Conservation (phyloP, 2,329 filamentous ascomycete species). For the Sclerotinia trifoliorum region DNA sequence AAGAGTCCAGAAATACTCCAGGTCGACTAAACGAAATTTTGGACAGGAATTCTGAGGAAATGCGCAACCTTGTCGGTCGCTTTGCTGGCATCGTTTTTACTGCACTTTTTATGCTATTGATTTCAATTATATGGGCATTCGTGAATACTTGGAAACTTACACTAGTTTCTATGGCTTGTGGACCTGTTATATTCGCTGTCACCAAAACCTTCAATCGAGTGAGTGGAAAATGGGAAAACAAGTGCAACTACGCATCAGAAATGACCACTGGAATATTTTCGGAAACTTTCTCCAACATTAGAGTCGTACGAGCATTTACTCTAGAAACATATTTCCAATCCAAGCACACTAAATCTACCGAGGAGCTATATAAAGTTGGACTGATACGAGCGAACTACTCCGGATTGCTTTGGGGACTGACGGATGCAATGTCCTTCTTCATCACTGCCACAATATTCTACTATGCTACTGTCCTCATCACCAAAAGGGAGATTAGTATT, state of each 20-base stretch:
- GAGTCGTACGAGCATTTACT: constrained; percentile 71
- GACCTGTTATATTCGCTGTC: constrained; percentile 65
- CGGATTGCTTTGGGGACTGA: constrained; percentile 73
- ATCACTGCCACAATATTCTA: constrained; percentile 79
- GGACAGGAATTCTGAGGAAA: constrained; percentile 82
- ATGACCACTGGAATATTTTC: constrained; percentile 61
- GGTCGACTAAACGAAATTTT: constrained; percentile 67
- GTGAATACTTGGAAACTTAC: constrained; percentile 76
- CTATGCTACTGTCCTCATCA: constrained; percentile 69
- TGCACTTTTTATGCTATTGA: constrained; percentile 62
- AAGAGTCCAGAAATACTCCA: constrained; percentile 62
- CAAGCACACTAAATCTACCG: constrained; percentile 58
- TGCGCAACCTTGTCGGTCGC: constrained; percentile 75
- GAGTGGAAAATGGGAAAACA: constrained; percentile 69
- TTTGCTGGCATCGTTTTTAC: constrained; percentile 72
- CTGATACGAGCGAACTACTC: constrained; percentile 63
- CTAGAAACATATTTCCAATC: constrained; percentile 68
- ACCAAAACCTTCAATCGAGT: constrained; percentile 64
- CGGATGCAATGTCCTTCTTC: constrained; percentile 69
- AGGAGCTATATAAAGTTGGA: constrained; percentile 58
- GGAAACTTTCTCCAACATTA: constrained; percentile 77
- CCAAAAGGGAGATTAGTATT: constrained; percentile 49
- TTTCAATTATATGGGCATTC: constrained; percentile 74
- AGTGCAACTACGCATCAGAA: constrained; percentile 62
- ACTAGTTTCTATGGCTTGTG: constrained; percentile 67